Percentiles rank a stretch among this genome's conserved stretches.
Evolutionary conservation across 768 basidiomycete species (phyloP).

Genomic region (Hygrophorus pudorinus): DNA sequence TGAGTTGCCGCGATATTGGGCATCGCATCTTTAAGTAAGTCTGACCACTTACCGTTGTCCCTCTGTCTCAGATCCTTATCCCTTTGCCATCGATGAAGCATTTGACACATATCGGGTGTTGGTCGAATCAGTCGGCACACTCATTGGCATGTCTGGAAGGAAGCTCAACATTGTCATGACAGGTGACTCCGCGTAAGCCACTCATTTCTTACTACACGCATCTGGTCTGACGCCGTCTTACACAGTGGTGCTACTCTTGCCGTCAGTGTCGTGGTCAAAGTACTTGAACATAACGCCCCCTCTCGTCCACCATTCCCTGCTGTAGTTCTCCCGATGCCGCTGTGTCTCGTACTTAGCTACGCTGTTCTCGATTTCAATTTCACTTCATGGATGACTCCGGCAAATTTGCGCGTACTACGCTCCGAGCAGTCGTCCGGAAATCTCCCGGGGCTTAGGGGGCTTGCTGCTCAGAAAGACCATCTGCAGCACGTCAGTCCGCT

Average conservation of each 20-base stretch:
- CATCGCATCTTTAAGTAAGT: not conserved
- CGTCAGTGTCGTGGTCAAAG: slow-evolving; percentile 74
- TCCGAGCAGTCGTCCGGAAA: slow-evolving; percentile 82
- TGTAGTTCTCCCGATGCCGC: slow-evolving; percentile 52
- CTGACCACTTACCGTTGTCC: not conserved
- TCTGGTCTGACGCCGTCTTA: slow-evolving; percentile 9
- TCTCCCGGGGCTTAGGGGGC: slow-evolving; percentile 58
- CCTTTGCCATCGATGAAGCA: slow-evolving; percentile 90
- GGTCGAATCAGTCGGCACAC: slow-evolving; percentile 65
- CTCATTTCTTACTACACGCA: not conserved
- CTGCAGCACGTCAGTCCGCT: slow-evolving; percentile 83
- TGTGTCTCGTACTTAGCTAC: slow-evolving; percentile 82
- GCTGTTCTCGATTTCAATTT: slow-evolving; percentile 96
- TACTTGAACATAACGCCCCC: slow-evolving; percentile 54
- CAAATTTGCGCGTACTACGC: slow-evolving; percentile 73
- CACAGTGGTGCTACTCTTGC: slow-evolving; percentile 82
- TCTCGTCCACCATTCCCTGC: slow-evolving; percentile 23
- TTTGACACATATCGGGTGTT: slow-evolving; percentile 84
- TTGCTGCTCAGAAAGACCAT: slow-evolving; percentile 80
- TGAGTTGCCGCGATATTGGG: slow-evolving; percentile 23
- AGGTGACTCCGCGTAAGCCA: slow-evolving; percentile 94
- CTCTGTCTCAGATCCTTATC: slow-evolving; percentile 77
- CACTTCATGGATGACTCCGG: slow-evolving; percentile 91
- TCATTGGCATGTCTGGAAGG: slow-evolving; percentile 84
- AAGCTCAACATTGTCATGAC: slow-evolving; percentile 69